These are phyloP conservation scores for Lunularia cruciata DNA, from an alignment of 225 moss, liverwort and hornwort genomes.

Conservation along the genomic window DNA sequence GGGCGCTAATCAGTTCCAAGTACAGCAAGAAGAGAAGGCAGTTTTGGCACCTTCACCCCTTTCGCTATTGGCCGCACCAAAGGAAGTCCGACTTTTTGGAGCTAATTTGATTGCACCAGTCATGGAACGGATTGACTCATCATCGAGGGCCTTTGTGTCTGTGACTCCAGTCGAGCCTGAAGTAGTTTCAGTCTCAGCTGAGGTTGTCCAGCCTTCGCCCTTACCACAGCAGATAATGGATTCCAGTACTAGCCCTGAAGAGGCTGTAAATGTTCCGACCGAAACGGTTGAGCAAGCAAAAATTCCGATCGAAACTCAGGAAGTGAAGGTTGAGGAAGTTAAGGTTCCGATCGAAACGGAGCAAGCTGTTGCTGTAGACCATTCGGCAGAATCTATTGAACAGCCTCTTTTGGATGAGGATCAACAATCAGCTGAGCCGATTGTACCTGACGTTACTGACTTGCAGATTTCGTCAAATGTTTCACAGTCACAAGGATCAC, in stretches of 20 bases:
- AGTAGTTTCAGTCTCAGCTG: background rate
- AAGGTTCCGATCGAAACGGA: conserved; percentile 22
- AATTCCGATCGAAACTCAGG: too few species aligned
- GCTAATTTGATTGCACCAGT: conserved; percentile 56
- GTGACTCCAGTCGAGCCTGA: conserved; percentile 8
- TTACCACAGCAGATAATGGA: conserved; percentile 1
- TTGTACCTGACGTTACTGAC: conserved; percentile 4
- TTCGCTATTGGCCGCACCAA: conserved; percentile 13
- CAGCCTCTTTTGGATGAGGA: background rate
- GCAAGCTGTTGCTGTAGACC: background rate
- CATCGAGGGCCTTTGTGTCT: conserved; percentile 18
- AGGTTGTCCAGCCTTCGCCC: background rate
- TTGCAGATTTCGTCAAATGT: conserved; percentile 17
- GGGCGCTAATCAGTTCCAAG: background rate
- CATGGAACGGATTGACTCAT: conserved; percentile 16
- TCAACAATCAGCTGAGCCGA: background rate
- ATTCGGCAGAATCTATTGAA: conserved; percentile 14
- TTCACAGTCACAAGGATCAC: background rate
- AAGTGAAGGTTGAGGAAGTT: too few species aligned
- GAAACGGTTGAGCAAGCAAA: background rate
- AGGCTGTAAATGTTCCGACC: conserved; percentile 1
- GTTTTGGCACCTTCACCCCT: conserved; percentile 4
- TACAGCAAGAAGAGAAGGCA: conserved; percentile 9
- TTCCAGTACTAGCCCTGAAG: background rate
- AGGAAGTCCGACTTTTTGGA: conserved; percentile 58